Conservation (phyloP, 768 basidiomycete genomes). For the Hypholoma sublateritium region DNA sequence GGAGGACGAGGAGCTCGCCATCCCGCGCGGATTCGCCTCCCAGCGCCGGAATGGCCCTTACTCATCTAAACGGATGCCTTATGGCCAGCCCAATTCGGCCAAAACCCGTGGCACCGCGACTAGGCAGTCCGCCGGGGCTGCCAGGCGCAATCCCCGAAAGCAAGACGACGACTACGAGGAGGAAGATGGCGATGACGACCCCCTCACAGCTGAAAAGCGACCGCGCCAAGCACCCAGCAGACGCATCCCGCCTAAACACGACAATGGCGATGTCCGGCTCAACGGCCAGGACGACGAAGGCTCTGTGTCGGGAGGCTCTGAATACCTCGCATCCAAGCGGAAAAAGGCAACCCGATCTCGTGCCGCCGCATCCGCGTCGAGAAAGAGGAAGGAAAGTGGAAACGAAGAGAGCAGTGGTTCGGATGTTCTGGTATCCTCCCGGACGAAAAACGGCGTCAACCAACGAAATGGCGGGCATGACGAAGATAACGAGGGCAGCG, state of each 20-base stretch:
- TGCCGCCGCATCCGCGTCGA: conserved; percentile 11
- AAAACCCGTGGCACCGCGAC: conserved; percentile 1
- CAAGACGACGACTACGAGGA: conserved; percentile 11
- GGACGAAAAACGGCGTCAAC: conserved; percentile 14
- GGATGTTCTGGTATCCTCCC: conserved; percentile 14
- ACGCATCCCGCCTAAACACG: conserved; percentile 6
- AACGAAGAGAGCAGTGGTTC: conserved; percentile 18
- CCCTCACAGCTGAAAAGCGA: conserved; percentile 10
- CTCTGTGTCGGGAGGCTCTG: conserved; percentile 21
- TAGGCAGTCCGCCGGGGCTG: not conserved
- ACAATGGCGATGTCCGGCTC: conserved; percentile 11
- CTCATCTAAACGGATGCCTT: conserved; percentile 5
- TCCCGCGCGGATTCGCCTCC: conserved; percentile 6
- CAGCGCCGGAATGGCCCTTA: conserved; percentile 16
- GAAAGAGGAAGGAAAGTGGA: conserved; percentile 19
- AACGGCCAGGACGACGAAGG: conserved; percentile 20
- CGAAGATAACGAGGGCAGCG: conserved; percentile 3
- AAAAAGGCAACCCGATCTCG: conserved; percentile 15
- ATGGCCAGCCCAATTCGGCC: conserved; percentile 1
- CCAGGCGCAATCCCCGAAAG: conserved; percentile 4
- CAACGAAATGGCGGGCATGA: conserved; percentile 9
- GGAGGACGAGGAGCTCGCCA: conserved; percentile 14
- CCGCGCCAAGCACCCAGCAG: conserved; percentile 9
- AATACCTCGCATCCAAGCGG: conserved; percentile 19
- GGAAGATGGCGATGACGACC: conserved; percentile 8